These are phyloP conservation scores for Trichoderma sp. DNA, from an alignment of 2,329 filamentous ascomycete genomes.

Conservation along the genomic window DNA sequence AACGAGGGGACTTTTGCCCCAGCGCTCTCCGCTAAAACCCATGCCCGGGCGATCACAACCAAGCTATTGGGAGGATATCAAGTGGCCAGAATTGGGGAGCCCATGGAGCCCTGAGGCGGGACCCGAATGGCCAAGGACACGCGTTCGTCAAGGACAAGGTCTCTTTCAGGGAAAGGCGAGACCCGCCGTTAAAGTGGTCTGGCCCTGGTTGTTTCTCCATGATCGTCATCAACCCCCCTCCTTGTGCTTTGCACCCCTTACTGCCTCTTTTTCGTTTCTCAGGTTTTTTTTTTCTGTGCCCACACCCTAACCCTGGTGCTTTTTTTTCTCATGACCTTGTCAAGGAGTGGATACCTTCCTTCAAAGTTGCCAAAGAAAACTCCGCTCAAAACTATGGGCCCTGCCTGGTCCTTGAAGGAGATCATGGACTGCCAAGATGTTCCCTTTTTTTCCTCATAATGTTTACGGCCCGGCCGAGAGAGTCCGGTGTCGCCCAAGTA, in stretches of 20 bases:
- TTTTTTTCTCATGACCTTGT: background rate
- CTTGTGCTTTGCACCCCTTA: background rate
- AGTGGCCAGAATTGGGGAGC: slow-evolving; percentile 3
- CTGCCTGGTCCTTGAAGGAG: slow-evolving; percentile 13
- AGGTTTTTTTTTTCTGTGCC: background rate
- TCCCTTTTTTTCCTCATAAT: background rate
- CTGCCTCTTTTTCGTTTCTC: background rate
- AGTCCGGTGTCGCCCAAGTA: background rate
- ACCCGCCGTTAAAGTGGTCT: slow-evolving; percentile 1
- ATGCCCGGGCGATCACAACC: slow-evolving; percentile 18
- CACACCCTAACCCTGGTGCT: background rate
- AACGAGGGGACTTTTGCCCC: slow-evolving; percentile 14
- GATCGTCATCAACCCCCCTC: slow-evolving; percentile 8
- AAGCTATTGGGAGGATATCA: slow-evolving; percentile 16
- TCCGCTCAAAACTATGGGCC: slow-evolving; percentile 9
- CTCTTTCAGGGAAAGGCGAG: background rate
- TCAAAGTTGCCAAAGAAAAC: slow-evolving; percentile 3
- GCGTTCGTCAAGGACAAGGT: slow-evolving; percentile 3
- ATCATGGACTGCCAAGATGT: slow-evolving; percentile 10
- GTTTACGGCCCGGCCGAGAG: slow-evolving; percentile 1
- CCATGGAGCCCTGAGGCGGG: slow-evolving; percentile 9
- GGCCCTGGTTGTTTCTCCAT: slow-evolving; percentile 11
- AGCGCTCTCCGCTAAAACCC: slow-evolving; percentile 14
- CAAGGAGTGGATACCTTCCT: background rate
- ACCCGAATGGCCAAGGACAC: slow-evolving; percentile 16